Conservation (phyloP, 345 rosid species). For the sweet orange (Citrus sinensis) region DVS_A1.0 CM039168.1:3559001-3559500, state of each 20-base stretch:
- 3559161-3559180: slow-evolving; percentile 3
- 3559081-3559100: slow-evolving; percentile 8
- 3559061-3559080: neutral
- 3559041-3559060: slow-evolving; percentile 4
- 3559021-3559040: slow-evolving; percentile 1
- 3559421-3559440: slow-evolving; percentile 7
- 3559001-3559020: neutral
- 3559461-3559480: neutral
- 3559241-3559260: neutral
- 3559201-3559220: neutral
- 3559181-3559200: neutral
- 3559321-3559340: slow-evolving; percentile 15
- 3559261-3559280: neutral
- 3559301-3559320: slow-evolving; percentile 17
- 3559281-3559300: neutral
- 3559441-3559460: neutral
- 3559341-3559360: slow-evolving; percentile 1
- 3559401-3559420: slow-evolving; percentile 19
- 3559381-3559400: slow-evolving; percentile 20
- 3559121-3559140: slow-evolving; percentile 18
- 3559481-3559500: neutral
- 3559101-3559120: slow-evolving; percentile 11
- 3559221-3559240: neutral
- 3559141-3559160: neutral
- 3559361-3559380: neutral